Percentiles rank a stretch among this genome's conserved stretches.
Conservation (phyloP, 2,329 filamentous ascomycete species). For the Xylariaceae sp. region DNA sequence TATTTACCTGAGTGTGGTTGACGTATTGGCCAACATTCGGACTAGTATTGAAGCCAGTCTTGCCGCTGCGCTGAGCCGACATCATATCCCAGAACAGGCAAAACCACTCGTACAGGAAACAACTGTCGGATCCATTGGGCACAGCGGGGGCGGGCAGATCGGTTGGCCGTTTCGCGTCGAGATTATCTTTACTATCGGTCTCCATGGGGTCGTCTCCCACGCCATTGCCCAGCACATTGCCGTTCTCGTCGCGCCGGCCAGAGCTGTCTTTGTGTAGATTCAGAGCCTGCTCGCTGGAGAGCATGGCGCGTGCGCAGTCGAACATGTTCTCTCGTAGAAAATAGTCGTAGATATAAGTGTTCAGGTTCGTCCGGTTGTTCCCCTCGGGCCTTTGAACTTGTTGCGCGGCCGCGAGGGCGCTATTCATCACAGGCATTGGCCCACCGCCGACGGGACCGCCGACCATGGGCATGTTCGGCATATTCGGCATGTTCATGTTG, state of each 20-base stretch:
- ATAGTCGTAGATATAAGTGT: conserved; percentile 88
- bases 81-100: conserved; percentile 96
- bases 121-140: conserved; percentile 59
- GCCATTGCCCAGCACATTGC: conserved; percentile 60
- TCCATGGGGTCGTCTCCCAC: conserved; percentile 71
- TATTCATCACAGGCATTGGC: conserved; percentile 61
- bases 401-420: conserved; percentile 31
- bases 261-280: conserved; percentile 63
- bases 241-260: conserved; percentile 59
- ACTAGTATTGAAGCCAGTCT: conserved; percentile 46
- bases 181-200: conserved; percentile 72
- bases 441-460: conserved; percentile 55
- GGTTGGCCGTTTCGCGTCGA: conserved; percentile 65
- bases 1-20: conserved; percentile 69
- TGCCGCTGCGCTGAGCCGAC: conserved; percentile 70
- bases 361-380: conserved; percentile 52
- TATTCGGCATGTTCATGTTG: conserved; percentile 61
- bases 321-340: conserved; percentile 80
- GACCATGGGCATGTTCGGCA: conserved; percentile 63
- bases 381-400: conserved; percentile 27
- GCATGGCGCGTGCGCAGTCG: conserved; percentile 70
- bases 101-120: conserved; percentile 97
- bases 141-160: conserved; percentile 73
- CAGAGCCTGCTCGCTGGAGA: conserved; percentile 58
- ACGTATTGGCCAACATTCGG: conserved; percentile 67